Base-by-base conservation (phyloP, 768 basidiomycete genomes). In the Auriscalpium orientale region DNA sequence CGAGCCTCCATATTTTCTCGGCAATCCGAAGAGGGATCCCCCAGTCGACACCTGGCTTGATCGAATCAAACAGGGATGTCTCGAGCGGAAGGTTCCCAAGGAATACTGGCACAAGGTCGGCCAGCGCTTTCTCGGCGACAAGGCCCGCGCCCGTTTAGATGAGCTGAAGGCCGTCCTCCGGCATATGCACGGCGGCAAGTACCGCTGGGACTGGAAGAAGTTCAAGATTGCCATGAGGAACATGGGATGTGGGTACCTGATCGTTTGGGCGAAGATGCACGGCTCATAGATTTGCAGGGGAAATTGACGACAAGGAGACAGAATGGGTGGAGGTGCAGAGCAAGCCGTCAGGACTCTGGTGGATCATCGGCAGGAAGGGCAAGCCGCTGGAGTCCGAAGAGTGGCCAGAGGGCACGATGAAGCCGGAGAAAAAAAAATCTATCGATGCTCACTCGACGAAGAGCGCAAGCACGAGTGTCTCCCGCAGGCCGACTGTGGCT, bases 31-130 rank as follows among this genome's bases (percentile, higher is more conserved):
- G 79, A 85, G 83, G 62, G 87, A 90, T 67, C 71, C 71, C 35
- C 74, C 83, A 0, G 82, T 91, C 47, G 83, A 86, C 63, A 80
- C 84, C 54, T 91, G 89, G 87, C 73, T 91, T 53, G 75, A 82
- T 51, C 72, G 79, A 61, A 84, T 90, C 68, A 88, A 80, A 71
- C 72, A 77, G 37, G 89, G 87, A n/a, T 89, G 87, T 60, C 64
- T 78, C 52, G 76, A 85, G 61, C 79, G 83, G 59, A 81, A 84
- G 51, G 78, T 91, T 22, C 89, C 89, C 40, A 80, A 86, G 66
- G 87, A 89, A 61, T 89, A 79, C 69, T 90, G 89, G 89, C 82
- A 89, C 74, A 87, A 87, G 62, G 86, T 86, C 50, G 89, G 80
- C 20, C 86, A 88, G 66, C 83, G 85, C 64, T 89, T 80, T 67